phyloP scores from a whole-genome alignment of 2,329 filamentous ascomycete species.

The Dendrostoma leiphaemia region DNA sequence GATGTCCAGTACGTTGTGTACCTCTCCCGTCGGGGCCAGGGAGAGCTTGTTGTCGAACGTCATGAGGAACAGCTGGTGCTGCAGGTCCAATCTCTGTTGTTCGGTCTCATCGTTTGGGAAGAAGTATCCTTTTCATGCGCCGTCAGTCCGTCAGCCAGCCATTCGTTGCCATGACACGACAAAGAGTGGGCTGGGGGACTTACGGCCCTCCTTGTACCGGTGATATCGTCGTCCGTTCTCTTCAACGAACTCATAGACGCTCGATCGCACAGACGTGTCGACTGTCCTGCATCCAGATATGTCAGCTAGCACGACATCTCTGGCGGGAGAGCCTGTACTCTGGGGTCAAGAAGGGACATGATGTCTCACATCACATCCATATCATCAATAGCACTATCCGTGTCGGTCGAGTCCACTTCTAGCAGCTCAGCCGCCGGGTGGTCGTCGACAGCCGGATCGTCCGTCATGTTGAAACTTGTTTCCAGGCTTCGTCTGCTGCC shows the following conservation, averaged over 20 bases:
- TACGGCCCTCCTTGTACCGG: conserved; percentile 26
- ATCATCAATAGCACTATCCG: not conserved
- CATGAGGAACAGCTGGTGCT: conserved; percentile 38
- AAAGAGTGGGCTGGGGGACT: conserved; percentile 9
- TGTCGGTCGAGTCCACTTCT: not conserved
- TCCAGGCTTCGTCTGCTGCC: no score
- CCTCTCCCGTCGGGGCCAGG: conserved; percentile 40
- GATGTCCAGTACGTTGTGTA: conserved; percentile 44
- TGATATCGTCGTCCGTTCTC: conserved; percentile 26
- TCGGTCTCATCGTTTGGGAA: conserved; percentile 18
- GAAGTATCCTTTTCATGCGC: not conserved
- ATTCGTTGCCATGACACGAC: not conserved
- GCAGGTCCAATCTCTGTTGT: conserved; percentile 35
- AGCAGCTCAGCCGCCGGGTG: not conserved
- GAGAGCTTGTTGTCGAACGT: conserved; percentile 38
- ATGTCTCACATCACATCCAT: not conserved
- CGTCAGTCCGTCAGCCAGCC: no score
- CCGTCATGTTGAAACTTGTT: no score
- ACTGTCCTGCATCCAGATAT: not conserved
- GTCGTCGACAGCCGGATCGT: no score
- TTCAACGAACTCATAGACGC: conserved; percentile 25
- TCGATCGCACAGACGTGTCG: conserved; percentile 21
- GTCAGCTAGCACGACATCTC: no score
- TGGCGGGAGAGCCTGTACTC: not conserved
- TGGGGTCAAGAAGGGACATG: no score